Percentiles rank a stretch among this genome's conserved stretches.
phyloP scores from a whole-genome alignment of 108 stramenopile genomes.

The Aurantiochytrium sp. region DNA sequence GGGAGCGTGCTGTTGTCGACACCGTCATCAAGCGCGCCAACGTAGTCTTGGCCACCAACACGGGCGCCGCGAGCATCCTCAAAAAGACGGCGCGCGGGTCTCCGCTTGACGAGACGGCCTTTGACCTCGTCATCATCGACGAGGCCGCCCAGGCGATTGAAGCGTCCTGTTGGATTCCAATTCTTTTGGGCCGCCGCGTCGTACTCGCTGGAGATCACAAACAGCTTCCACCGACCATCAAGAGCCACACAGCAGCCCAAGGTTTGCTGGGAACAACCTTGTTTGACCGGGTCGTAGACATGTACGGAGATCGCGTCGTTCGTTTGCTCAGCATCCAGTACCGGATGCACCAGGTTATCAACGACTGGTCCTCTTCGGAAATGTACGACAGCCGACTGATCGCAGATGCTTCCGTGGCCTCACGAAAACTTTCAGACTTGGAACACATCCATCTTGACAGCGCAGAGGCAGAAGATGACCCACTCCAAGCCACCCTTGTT shows the following conservation, averaged over 20 bases:
- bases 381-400: conserved; percentile 69
- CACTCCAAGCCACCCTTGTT: conserved; percentile 47
- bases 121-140: conserved; percentile 97
- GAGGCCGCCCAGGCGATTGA: conserved; percentile 96
- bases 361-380: conserved; percentile 80
- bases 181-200: conserved; percentile 63
- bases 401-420: neutral
- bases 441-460: neutral
- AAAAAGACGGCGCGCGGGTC: neutral
- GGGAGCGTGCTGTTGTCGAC: conserved; percentile 78
- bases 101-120: conserved; percentile 24
- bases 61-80: conserved; percentile 60
- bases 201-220: conserved; percentile 91
- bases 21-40: conserved; percentile 63
- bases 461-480: too few species aligned
- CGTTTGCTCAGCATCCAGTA: conserved; percentile 87
- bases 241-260: conserved; percentile 42
- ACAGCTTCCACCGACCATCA: conserved; percentile 93
- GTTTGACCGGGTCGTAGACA: conserved; percentile 81
- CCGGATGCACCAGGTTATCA: conserved; percentile 84
- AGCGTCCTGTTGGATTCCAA: conserved; percentile 86
- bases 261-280: conserved; percentile 71
- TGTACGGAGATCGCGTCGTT: conserved; percentile 51
- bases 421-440: conserved; percentile 35
- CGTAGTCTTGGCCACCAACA: conserved; percentile 76